A percentile compares a stretch with the other conserved stretches of the same genome.
phyloP scores from a whole-genome alignment of 805 yeast species.

The Saturnispora besseyi region DNA sequence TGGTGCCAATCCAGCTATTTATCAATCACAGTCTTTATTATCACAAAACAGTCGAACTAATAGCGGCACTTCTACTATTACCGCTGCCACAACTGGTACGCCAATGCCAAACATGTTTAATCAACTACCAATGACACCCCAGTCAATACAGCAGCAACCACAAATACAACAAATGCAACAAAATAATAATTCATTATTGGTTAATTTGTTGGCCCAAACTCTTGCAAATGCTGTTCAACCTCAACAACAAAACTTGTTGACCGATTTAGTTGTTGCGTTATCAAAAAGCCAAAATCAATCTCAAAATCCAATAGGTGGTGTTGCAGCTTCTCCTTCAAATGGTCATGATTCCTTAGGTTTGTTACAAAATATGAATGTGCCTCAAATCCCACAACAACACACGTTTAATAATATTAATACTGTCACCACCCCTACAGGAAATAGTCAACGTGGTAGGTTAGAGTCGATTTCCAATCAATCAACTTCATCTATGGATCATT shows the following conservation, averaged over 20 bases:
- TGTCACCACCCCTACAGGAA: conserved; percentile 11
- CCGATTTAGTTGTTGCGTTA: conserved; percentile 5
- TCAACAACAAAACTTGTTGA: conserved; percentile 8
- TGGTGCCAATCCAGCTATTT: conserved; percentile 2
- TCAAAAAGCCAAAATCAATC: background rate
- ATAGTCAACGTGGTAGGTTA: background rate
- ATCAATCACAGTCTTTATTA: conserved; percentile 1
- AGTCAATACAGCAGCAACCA: conserved; percentile 8
- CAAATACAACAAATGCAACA: conserved; percentile 11
- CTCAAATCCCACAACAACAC: background rate
- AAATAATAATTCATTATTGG: conserved; percentile 5
- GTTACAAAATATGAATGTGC: background rate
- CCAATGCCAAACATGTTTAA: background rate
- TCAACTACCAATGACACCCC: conserved; percentile 1
- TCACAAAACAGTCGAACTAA: conserved; percentile 3
- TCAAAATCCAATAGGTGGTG: background rate
- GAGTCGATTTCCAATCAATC: background rate
- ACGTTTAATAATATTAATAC: background rate
- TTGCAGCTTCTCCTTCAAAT: background rate
- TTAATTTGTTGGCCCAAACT: conserved; percentile 10
- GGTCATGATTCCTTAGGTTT: background rate
- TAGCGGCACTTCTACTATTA: conserved; percentile 4
- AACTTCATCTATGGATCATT: background rate
- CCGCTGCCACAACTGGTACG: conserved; percentile 1
- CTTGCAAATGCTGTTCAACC: conserved; percentile 10